Percentiles rank a stretch among this genome's conserved stretches.
Evolutionary conservation across 768 basidiomycete genomes (phyloP).

Genomic region (Mycena amicta): DNA sequence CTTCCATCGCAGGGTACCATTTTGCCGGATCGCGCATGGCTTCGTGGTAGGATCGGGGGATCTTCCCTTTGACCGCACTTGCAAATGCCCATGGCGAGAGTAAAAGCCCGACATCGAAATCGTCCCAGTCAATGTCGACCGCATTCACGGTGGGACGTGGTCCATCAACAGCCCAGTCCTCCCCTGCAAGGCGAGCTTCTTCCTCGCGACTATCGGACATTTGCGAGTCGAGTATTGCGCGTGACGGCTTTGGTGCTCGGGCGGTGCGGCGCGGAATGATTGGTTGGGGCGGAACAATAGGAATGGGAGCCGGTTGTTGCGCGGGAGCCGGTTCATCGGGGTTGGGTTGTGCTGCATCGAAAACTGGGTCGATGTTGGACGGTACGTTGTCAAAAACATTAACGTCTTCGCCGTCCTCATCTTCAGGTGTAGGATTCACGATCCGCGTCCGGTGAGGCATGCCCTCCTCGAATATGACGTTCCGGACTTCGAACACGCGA

Average conservation of each 20-base stretch:
- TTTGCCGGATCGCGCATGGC: slow-evolving; percentile 8
- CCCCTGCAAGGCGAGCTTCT: background rate
- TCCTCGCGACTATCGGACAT: background rate
- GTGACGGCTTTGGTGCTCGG: background rate
- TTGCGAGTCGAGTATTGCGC: background rate
- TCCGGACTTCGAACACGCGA: slow-evolving; percentile 8
- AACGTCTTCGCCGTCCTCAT: background rate
- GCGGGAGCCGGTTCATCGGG: background rate
- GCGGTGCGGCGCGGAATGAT: background rate
- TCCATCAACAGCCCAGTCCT: slow-evolving; percentile 6
- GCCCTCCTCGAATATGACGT: slow-evolving; percentile 17
- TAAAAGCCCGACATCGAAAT: background rate
- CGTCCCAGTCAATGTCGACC: background rate
- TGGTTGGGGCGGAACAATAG: background rate
- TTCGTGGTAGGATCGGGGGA: slow-evolving; percentile 4
- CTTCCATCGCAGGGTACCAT: slow-evolving; percentile 10
- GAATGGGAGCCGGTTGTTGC: background rate
- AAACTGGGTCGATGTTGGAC: background rate
- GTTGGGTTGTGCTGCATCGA: background rate
- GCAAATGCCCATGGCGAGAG: slow-evolving; percentile 8
- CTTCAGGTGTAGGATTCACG: background rate
- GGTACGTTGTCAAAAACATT: background rate
- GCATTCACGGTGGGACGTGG: background rate
- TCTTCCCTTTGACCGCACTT: background rate
- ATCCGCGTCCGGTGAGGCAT: background rate